Base-by-base conservation (phyloP, 768 basidiomycete genomes). In the Phaffia australis region DNA sequence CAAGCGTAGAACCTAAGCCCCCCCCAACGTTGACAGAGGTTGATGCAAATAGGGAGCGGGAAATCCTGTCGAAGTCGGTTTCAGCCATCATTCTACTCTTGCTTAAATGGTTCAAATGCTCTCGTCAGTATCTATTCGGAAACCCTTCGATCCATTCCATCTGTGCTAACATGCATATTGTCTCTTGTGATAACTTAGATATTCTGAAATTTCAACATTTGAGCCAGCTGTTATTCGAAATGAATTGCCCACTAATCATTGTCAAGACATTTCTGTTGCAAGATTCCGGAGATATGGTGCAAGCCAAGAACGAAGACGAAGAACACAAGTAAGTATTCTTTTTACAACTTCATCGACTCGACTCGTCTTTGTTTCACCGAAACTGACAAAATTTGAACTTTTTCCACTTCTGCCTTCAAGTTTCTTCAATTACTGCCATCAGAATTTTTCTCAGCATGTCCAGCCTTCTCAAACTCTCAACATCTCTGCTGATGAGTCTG, bases 151-250 rank as follows among this genome's bases (percentile, higher is more conserved):
- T 25, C 25, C 49, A n/a, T 2, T 47, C 15, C 8, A 27, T 8
- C 5, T 64, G n/a, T 25, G 18, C 19, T 42, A 2, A 23, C 56
- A 25, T n/a, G 23, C 54, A 18, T 9, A 25, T 66, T 30, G 51
- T 55, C 61, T 30, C 23, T 29, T 47, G 18, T 27, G 27, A n/a
- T 3, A n/a, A 47, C n/a, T 19, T 71, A 98, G 94, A 98, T 77
- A 85, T 87, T 23, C 93, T 99, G 88, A 98, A 99, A 75, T 97
- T 95, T 74, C 93, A 99, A 76, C 91, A 97, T 75, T 81, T 99
- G 27, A 91, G 91, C n/a, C 92, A 94, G 75, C 83, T 90, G 46
- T 79, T 99, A 9, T 83, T 99, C 54, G 94, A 98, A 72, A 93
- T 91, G 27, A 98, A 98, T 72, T 94, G 92, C 74, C 77, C 97